Percentiles rank a stretch among this genome's conserved stretches.
phyloP scores from a whole-genome alignment of 2,329 filamentous ascomycete genomes.

The Fusarium musae region DNA sequence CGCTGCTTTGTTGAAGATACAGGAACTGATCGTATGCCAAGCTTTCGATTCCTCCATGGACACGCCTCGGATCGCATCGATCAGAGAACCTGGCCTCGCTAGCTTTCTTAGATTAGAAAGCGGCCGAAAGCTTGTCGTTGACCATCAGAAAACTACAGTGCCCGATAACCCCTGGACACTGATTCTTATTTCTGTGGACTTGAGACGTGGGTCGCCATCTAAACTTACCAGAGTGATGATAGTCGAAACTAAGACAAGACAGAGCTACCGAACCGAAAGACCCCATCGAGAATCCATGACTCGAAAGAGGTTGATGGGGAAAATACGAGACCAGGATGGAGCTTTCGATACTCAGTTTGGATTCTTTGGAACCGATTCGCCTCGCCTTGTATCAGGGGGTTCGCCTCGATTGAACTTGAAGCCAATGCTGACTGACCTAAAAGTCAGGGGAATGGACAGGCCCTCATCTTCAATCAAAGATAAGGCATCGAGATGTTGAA shows the following conservation, averaged over 20 bases:
- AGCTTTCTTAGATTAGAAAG: background rate
- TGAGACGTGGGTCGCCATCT: constrained; percentile 17
- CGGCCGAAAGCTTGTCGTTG: constrained; percentile 31
- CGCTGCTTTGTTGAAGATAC: background rate
- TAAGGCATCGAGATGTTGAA: constrained; percentile 29
- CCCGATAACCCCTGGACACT: background rate
- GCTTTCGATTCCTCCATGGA: constrained; percentile 11
- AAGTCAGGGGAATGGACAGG: constrained; percentile 7
- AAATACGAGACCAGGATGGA: constrained; percentile 2
- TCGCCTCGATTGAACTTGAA: background rate
- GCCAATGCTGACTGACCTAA: constrained; percentile 4
- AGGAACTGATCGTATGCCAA: constrained; percentile 12
- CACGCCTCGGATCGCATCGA: constrained; percentile 18
- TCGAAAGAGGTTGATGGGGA: constrained; percentile 5
- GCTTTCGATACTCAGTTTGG: constrained; percentile 3
- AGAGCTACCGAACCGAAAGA: constrained; percentile 4
- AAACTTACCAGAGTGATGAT: background rate
- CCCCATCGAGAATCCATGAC: constrained; percentile 11
- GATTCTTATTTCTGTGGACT: constrained; percentile 16
- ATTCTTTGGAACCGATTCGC: background rate
- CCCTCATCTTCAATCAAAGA: constrained; percentile 16
- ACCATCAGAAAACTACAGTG: background rate
- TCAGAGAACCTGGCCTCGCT: constrained; percentile 14
- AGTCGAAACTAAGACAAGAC: constrained; percentile 1
- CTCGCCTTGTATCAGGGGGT: background rate